Evolutionary conservation across 345 rosid species (phyloP).

Genomic region (Crucihimalaya himalaica): DNA sequence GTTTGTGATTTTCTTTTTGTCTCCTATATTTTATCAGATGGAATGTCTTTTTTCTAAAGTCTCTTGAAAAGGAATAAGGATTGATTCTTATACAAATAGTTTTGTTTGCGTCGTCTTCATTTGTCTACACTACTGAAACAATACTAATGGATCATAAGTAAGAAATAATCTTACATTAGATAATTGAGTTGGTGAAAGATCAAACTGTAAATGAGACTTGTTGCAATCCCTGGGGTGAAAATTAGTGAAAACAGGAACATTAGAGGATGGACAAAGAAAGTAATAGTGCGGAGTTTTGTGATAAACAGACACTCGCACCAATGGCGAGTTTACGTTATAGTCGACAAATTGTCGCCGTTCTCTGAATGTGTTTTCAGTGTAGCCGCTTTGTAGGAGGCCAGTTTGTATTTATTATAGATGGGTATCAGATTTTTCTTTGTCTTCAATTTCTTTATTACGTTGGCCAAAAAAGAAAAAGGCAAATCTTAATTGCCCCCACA

Average conservation of each 20-base stretch:
- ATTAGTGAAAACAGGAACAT: too few species aligned
- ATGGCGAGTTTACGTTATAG: background rate
- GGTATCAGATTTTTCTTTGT: too few species aligned
- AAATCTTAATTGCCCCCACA: background rate
- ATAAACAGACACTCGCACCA: background rate
- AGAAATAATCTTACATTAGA: too few species aligned
- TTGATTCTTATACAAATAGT: conserved; percentile 17
- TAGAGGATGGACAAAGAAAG: too few species aligned
- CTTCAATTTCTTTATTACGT: background rate
- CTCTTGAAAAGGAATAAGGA: conserved; percentile 26
- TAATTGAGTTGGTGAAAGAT: too few species aligned
- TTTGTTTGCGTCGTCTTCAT: background rate
- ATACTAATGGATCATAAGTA: too few species aligned
- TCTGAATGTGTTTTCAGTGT: too few species aligned
- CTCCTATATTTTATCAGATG: conserved; percentile 22
- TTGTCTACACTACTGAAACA: background rate
- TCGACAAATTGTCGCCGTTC: background rate
- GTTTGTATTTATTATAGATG: too few species aligned
- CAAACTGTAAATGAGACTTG: too few species aligned
- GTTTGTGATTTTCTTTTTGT: conserved; percentile 15
- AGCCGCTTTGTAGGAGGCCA: too few species aligned
- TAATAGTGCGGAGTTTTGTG: too few species aligned
- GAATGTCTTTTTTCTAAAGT: conserved; percentile 30
- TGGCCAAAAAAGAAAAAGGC: background rate
- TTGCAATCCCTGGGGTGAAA: too few species aligned